Percentiles rank a stretch among this genome's conserved stretches.
Evolutionary conservation across 805 yeast genomes (phyloP).

Genomic region (Yarrowia sp.): DNA sequence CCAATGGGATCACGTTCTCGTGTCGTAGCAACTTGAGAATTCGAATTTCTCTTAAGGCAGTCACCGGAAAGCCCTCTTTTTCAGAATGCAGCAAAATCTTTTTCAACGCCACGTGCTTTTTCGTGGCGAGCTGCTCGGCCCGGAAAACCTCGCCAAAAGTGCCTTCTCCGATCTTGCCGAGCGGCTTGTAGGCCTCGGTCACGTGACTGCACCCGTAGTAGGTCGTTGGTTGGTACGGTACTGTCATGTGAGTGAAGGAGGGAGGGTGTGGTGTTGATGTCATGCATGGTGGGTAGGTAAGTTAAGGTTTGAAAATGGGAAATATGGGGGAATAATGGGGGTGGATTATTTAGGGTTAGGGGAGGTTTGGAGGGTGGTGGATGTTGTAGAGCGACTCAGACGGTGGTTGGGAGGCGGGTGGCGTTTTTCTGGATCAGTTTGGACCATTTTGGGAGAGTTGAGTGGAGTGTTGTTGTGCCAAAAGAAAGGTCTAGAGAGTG

Average conservation of each 20-base stretch:
- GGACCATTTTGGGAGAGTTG: too few relatives aligned
- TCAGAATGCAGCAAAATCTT: constrained; percentile 75
- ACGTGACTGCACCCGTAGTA: constrained; percentile 38
- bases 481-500: too few relatives aligned
- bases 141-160: constrained; percentile 86
- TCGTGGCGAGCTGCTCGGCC: constrained; percentile 56
- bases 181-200: constrained; percentile 37
- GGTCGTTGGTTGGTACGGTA: constrained; percentile 8
- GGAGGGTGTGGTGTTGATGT: not conserved
- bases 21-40: constrained; percentile 71
- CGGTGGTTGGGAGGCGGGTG: too few relatives aligned
- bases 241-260: not conserved
- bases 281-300: not conserved
- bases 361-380: too few relatives aligned
- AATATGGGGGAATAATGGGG: too few relatives aligned
- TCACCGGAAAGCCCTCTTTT: constrained; percentile 81
- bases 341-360: too few relatives aligned
- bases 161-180: constrained; percentile 66
- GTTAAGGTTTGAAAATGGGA: not conserved
- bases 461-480: too few relatives aligned
- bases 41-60: constrained; percentile 89
- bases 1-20: constrained; percentile 67
- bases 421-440: too few relatives aligned
- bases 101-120: constrained; percentile 78
- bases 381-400: too few relatives aligned